Evolutionary conservation across 139 green algal genomes (phyloP).

Genomic region (Pleodorina starrii): DNA sequence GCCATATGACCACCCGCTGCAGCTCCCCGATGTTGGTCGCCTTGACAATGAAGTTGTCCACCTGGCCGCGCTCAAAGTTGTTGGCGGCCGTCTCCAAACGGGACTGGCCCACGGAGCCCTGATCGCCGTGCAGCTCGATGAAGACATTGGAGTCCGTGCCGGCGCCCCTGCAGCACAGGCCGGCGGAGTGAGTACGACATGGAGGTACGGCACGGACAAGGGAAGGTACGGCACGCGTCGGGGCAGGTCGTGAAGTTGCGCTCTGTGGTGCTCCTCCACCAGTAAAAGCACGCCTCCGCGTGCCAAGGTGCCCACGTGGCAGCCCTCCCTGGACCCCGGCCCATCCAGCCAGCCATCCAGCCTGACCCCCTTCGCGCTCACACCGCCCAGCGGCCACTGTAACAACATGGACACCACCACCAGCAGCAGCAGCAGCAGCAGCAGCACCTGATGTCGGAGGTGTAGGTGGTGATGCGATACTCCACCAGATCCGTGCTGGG

Average conservation of each 20-base stretch:
- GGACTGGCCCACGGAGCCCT: slow-evolving; percentile 40
- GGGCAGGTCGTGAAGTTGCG: no score
- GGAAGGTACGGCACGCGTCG: no score
- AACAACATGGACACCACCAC: no score
- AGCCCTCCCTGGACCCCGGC: no score
- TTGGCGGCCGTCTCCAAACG: slow-evolving; percentile 49
- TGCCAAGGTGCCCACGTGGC: no score
- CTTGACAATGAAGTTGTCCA: slow-evolving; percentile 73
- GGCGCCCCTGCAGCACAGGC: slow-evolving; percentile 38
- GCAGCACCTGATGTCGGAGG: slow-evolving; percentile 58
- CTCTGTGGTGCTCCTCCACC: no score
- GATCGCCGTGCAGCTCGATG: slow-evolving; percentile 54
- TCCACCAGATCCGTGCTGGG: slow-evolving; percentile 47
- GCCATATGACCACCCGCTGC: slow-evolving; percentile 56
- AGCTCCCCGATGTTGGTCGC: slow-evolving; percentile 62
- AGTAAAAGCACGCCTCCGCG: no score
- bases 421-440: no score
- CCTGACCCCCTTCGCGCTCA: no score
- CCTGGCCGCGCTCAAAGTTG: slow-evolving; percentile 45
- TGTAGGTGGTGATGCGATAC: slow-evolving; percentile 60
- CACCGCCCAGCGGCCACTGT: no score
- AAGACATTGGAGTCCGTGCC: slow-evolving; percentile 65
- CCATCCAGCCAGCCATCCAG: no score
- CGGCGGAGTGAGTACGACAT: neutral
- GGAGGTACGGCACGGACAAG: no score